Conservation (phyloP, 1,284 basidiomycete species). For the Cryptococcus sp. region DNA sequence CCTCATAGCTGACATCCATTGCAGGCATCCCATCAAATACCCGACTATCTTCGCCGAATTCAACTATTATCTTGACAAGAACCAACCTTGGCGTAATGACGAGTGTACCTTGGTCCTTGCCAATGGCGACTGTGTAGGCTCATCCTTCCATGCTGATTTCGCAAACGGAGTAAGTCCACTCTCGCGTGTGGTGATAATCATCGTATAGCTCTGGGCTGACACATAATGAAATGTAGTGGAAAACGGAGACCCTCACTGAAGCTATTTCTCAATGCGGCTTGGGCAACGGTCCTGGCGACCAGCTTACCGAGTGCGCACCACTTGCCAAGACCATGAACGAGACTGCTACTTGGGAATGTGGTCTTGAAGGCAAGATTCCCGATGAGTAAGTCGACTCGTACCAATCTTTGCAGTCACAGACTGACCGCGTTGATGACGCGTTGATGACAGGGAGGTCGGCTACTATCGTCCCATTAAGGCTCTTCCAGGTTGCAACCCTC, state of each 20-base stretch:
- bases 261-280: conserved; percentile 33
- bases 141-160: conserved; percentile 45
- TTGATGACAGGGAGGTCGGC: conserved; percentile 34
- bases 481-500: conserved; percentile 44
- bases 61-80: conserved; percentile 35
- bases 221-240: conserved; percentile 26
- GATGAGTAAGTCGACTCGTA: conserved; percentile 27
- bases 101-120: conserved; percentile 37
- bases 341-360: conserved; percentile 23
- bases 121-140: conserved; percentile 45
- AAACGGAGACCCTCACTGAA: conserved; percentile 17
- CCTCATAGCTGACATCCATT: not conserved
- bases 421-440: not conserved
- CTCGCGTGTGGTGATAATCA: not conserved
- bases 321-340: conserved; percentile 24
- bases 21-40: conserved; percentile 39
- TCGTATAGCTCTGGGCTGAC: not conserved
- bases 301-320: conserved; percentile 27
- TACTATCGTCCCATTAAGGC: conserved; percentile 27
- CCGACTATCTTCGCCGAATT: conserved; percentile 45
- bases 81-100: conserved; percentile 35
- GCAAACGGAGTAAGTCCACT: conserved; percentile 32
- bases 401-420: not conserved
- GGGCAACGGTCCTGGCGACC: conserved; percentile 28
- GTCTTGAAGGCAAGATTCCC: conserved; percentile 32